Base-by-base conservation (phyloP, 768 basidiomycete genomes). In the Strobilomyces dryophilus region DNA sequence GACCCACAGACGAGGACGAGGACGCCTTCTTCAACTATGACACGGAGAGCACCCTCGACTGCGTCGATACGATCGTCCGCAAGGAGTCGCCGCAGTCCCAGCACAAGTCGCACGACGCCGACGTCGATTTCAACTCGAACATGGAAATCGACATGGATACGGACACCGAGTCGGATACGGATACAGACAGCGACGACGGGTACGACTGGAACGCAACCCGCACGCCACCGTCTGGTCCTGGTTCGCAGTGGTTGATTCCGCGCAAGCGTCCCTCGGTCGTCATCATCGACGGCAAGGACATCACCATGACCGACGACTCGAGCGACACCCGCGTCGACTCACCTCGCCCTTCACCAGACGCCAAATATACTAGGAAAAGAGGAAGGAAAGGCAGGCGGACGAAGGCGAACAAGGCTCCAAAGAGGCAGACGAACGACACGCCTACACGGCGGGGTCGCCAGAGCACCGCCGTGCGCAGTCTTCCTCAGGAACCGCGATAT, bases 1-100 rank as follows among this genome's bases (percentile, higher is more conserved):
- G 36, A n/a, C 42, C 37, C 5, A 12, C 8, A 3, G 37, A 20
- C 5, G 45, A 45, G 5, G 57, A 61, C 31, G 59, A 61, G 37
- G 42, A 21, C 32, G 48, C 54, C n/a, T 50, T 59, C 18, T 61
- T 58, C 35, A 57, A 61, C 35, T 63, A 67, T 47, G 62, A 60
- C 27, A 51, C 56, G 47, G 63, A 69, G 35, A 54, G 42, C 17
- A 60, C 66, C 9, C 32, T 61, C 47, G 56, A 59, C 26, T 40
- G 18, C 29, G 29, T 26, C 36, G 7, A 41, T 5, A 5, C 57
- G 1, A 2, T 4, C 24, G 24, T 24, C 4, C 24, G 24, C 24
- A 24, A 3, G 27, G 8, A 7, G 52, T 52, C 52, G 47, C 44
- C 43, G 2, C 60, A 48, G 11, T 29, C 44, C 21, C 60, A 59